These are phyloP conservation scores for Calonectria leucothoes DNA, from an alignment of 2,329 filamentous ascomycete genomes.

Conservation along the genomic window DNA sequence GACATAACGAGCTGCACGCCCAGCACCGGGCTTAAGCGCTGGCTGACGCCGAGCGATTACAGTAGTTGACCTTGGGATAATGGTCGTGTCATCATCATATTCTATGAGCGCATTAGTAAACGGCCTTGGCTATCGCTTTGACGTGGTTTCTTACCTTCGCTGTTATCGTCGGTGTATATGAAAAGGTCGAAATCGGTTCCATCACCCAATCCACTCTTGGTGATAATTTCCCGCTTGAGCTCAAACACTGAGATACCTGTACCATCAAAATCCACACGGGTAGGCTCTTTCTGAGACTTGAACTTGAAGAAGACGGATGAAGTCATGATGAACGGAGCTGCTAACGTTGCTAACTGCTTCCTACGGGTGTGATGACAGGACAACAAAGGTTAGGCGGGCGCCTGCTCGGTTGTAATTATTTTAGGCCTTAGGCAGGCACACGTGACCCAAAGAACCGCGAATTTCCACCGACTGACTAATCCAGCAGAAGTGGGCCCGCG, in stretches of 20 bases:
- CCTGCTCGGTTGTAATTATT: neutral
- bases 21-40: conserved; percentile 85
- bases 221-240: conserved; percentile 98
- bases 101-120: conserved; percentile 65
- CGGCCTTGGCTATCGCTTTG: neutral
- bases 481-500: neutral
- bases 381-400: conserved; percentile 24
- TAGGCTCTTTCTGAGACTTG: conserved; percentile 97
- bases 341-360: conserved; percentile 35
- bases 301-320: conserved; percentile 99
- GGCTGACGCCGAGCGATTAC: conserved; percentile 91
- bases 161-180: conserved; percentile 92
- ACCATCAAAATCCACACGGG: conserved; percentile 95
- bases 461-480: neutral
- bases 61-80: conserved; percentile 94
- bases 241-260: conserved; percentile 99
- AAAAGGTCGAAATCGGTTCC: conserved; percentile 96
- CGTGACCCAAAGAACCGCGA: neutral
- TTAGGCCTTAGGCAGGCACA: neutral
- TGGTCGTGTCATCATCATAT: conserved; percentile 98
- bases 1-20: conserved; percentile 93
- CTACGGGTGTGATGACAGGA: conserved; percentile 42
- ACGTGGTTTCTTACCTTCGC: conserved; percentile 76
- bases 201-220: conserved; percentile 91
- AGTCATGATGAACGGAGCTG: conserved; percentile 72